Base-by-base conservation (phyloP, 805 yeast species). In the Spencermartinsiella europaea region DNA sequence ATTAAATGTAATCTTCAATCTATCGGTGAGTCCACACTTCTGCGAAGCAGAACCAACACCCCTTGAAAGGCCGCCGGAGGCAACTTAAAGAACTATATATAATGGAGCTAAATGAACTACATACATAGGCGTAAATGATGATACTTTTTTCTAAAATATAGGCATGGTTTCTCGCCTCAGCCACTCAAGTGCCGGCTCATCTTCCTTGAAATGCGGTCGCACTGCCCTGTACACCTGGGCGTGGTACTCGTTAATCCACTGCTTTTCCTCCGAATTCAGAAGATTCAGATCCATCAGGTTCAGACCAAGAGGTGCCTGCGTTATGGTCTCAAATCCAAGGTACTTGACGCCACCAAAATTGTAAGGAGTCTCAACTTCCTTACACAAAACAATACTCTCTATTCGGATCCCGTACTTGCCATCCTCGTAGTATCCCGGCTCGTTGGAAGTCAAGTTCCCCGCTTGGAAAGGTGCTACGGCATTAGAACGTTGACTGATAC, bases 341-440 rank as follows among this genome's bases (percentile, higher is more conserved):
- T 78, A 83, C 48, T 68, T 65, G 54, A 70, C 72, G 41, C 79
- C 85, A 45, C 79, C 81, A 64, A 73, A 77, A 53, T 74, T 74
- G 57, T 62, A 50, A 25, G 54, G 47, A 51, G 71, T 70, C 3
- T 69, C 65, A 19, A 67, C 67, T 22, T 64, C 69, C 48, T 68
- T 68, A 16, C 81, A 79, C 40, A 82, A 72, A 38, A 93, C 63
- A 55, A 89, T 90, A 61, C 88, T 85, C 66, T 93, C 99, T 46
- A 93, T 79, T 54, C 99, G 75, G 50, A 91, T 77, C 8, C 99
- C 99, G 63, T 77, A 89, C 50, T 82, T 80, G n/a, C 90, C 91
- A 56, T 87, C 95, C 52, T 83, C 79, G 64, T 93, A 93, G 63
- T 72, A 91, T 0, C 99, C 99, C 0, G 99, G 99, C 65, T 93